These are phyloP conservation scores for Chamaecrista fasciculata DNA, from an alignment of 306 rosid species.

Conservation along the genomic window DNA sequence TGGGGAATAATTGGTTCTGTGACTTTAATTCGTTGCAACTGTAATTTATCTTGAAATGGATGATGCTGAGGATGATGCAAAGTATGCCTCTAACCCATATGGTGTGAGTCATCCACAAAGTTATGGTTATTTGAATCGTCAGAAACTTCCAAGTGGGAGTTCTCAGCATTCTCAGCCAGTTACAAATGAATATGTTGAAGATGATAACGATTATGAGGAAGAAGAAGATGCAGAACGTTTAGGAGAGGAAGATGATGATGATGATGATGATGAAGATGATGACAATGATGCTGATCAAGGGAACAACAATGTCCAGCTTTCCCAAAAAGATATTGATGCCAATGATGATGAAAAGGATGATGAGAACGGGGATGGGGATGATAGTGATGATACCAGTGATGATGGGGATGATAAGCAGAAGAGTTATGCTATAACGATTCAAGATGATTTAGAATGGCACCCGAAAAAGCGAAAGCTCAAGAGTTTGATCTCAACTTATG, in stretches of 20 bases:
- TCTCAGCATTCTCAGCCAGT: constrained; percentile 44
- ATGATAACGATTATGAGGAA: constrained; percentile 49
- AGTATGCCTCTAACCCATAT: constrained; percentile 47
- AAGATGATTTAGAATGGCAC: constrained; percentile 55
- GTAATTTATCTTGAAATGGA: constrained; percentile 53
- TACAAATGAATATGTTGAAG: constrained; percentile 37
- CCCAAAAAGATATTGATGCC: constrained; percentile 29
- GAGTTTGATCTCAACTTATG: constrained; percentile 73
- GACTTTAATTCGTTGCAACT: constrained; percentile 26
- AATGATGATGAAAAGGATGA: constrained; percentile 28
- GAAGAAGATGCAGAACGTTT: constrained; percentile 46
- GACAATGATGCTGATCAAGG: constrained; percentile 49
- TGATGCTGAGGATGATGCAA: constrained; percentile 63
- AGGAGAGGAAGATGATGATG: constrained; percentile 38
- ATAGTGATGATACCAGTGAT: constrained; percentile 24
- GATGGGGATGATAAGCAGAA: constrained; percentile 39
- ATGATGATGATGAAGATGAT: neutral
- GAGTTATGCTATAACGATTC: constrained; percentile 31
- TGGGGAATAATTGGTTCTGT: neutral
- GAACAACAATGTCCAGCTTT: constrained; percentile 39
- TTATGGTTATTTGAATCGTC: constrained; percentile 42
- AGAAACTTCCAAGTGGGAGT: constrained; percentile 39
- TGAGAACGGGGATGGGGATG: constrained; percentile 43
- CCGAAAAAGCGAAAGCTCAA: constrained; percentile 73
- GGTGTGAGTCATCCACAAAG: constrained; percentile 48